Percentiles rank a stretch among this genome's conserved stretches.
phyloP scores from a whole-genome alignment of 768 basidiomycete genomes.

The Dendrothele bispora region DNA sequence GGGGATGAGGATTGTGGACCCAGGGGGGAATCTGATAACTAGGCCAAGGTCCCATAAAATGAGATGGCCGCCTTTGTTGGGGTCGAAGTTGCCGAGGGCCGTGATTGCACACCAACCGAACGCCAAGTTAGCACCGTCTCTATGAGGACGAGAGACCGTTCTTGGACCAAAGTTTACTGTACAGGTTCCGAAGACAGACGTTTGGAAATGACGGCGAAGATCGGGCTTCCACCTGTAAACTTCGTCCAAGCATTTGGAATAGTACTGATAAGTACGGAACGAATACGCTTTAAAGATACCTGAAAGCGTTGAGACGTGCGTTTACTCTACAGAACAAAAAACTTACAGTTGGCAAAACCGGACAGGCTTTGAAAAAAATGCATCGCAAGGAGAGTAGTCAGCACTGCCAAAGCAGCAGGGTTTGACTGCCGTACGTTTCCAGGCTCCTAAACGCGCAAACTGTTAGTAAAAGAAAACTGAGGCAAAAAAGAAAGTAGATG shows the following conservation, averaged over 20 bases:
- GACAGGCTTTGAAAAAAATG: too few relatives aligned
- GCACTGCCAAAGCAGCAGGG: too few relatives aligned
- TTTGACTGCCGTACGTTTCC: too few relatives aligned
- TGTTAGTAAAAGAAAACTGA: too few relatives aligned
- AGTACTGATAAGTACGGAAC: not conserved
- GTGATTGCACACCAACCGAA: slow-evolving; percentile 21
- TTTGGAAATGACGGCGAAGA: slow-evolving; percentile 10
- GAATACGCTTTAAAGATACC: not conserved
- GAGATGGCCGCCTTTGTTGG: slow-evolving; percentile 1
- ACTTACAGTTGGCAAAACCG: too few relatives aligned
- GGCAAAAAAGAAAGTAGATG: too few relatives aligned
- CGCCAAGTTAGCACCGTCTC: slow-evolving; percentile 18
- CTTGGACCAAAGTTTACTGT: slow-evolving; percentile 23
- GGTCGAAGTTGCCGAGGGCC: slow-evolving; percentile 17
- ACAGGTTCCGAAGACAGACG: slow-evolving; percentile 15
- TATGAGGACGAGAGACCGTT: slow-evolving; percentile 7
- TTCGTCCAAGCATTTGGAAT: not conserved
- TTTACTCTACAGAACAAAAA: too few relatives aligned
- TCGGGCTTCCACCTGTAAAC: not conserved
- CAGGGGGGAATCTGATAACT: slow-evolving; percentile 16
- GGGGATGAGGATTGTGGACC: slow-evolving; percentile 16
- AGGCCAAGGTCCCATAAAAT: slow-evolving; percentile 14
- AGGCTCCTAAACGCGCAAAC: too few relatives aligned
- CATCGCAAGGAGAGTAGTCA: too few relatives aligned
- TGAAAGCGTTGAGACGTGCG: not conserved